Evolutionary conservation across 140 eudicot genomes (phyloP).

Genomic region (Bidens hawaiensis): DNA sequence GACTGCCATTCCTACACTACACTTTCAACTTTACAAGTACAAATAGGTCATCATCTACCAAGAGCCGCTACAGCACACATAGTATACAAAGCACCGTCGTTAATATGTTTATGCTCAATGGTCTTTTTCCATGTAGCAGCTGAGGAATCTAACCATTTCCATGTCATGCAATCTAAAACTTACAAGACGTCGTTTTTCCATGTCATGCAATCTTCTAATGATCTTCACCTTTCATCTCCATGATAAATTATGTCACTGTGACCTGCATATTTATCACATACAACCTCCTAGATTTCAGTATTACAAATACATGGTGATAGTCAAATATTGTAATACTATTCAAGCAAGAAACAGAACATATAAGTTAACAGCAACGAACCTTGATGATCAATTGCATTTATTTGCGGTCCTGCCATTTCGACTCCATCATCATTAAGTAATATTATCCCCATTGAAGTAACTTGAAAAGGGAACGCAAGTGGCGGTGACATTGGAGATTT

Average conservation of each 20-base stretch:
- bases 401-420: constrained; percentile 65
- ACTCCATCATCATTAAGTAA: constrained; percentile 66
- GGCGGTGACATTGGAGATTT: constrained; percentile 90
- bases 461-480: constrained; percentile 56
- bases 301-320: not conserved
- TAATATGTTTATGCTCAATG: not conserved
- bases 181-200: not conserved
- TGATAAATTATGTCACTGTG: constrained; percentile 41
- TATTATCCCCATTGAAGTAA: constrained; percentile 55
- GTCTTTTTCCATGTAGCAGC: not conserved
- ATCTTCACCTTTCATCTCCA: constrained; percentile 21
- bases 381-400: constrained; percentile 61
- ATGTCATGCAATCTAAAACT: not conserved
- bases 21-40: not conserved
- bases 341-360: not conserved
- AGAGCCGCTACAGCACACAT: not conserved
- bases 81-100: not conserved
- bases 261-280: constrained; percentile 39
- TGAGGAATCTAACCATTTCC: not conserved
- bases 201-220: not conserved
- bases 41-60: not conserved
- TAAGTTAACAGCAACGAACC: constrained; percentile 33
- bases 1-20: no score
- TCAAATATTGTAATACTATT: not conserved
- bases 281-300: not conserved